Evolutionary conservation across 352 stramenopile genomes (phyloP).

Genomic region (Phytopythium delawarense): DNA sequence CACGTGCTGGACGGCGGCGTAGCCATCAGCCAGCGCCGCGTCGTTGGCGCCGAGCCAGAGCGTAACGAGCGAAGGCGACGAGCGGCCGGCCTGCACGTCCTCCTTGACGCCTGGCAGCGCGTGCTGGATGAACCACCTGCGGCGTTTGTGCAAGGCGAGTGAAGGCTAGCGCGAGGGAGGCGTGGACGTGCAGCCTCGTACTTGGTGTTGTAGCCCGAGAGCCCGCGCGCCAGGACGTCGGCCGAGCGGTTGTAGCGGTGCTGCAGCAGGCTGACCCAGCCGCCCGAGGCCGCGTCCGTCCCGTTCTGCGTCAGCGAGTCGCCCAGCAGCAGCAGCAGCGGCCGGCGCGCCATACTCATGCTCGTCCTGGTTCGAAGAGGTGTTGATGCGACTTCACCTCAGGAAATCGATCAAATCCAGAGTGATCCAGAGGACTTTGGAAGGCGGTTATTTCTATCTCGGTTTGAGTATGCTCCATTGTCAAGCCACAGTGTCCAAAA

Average conservation of each 20-base stretch:
- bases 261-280: conserved; percentile 36
- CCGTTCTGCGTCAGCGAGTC: conserved; percentile 52
- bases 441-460: too few relatives aligned
- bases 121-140: conserved; percentile 42
- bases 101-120: conserved; percentile 31
- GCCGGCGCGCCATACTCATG: neutral
- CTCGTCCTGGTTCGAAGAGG: too few relatives aligned
- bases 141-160: neutral
- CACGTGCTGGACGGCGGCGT: conserved; percentile 33
- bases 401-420: too few relatives aligned
- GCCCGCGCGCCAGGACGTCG: conserved; percentile 39
- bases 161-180: too few relatives aligned
- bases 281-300: conserved; percentile 19
- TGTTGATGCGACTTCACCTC: too few relatives aligned
- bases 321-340: conserved; percentile 35
- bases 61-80: conserved; percentile 40
- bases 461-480: neutral
- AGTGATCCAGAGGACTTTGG: too few relatives aligned
- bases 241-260: conserved; percentile 41
- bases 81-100: conserved; percentile 28
- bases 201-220: conserved; percentile 52
- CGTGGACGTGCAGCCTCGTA: neutral
- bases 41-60: conserved; percentile 75
- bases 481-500: neutral
- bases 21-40: conserved; percentile 27